Evolutionary conservation across 2,329 filamentous ascomycete species (phyloP).

Genomic region (Catunica adiposa): DNA sequence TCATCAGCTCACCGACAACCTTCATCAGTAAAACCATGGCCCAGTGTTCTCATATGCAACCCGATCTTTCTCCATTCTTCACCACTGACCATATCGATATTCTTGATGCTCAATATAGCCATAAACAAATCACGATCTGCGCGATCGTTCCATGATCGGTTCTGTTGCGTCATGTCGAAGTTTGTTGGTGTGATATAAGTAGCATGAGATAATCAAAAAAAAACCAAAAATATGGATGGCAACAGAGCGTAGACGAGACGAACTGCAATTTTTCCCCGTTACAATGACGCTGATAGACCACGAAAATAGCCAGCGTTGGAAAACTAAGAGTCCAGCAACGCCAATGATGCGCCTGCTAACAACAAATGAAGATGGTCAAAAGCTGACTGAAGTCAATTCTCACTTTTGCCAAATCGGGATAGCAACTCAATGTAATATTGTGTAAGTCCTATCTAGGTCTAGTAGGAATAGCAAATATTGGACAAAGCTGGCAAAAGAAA

Average conservation of each 20-base stretch:
- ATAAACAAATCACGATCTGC: slow-evolving; percentile 48
- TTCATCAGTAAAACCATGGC: slow-evolving; percentile 48
- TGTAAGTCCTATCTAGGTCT: neutral
- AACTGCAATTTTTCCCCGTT: no score
- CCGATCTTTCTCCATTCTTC: slow-evolving; percentile 46
- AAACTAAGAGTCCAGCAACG: no score
- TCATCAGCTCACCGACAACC: slow-evolving; percentile 39
- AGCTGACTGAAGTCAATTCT: neutral
- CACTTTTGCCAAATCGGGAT: neutral
- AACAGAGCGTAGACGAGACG: no score
- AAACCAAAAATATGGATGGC: no score
- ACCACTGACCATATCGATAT: slow-evolving; percentile 46
- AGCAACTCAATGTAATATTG: neutral
- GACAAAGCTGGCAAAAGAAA: no score
- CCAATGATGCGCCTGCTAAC: no score
- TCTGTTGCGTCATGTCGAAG: slow-evolving; percentile 20
- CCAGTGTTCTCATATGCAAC: slow-evolving; percentile 40
- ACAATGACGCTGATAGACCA: no score
- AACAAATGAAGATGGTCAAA: neutral
- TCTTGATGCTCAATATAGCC: slow-evolving; percentile 44
- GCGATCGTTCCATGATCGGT: slow-evolving; percentile 44
- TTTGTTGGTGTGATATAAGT: slow-evolving; percentile 20
- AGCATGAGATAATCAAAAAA: no score
- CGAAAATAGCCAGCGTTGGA: no score
- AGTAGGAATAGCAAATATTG: no score